phyloP scores from a whole-genome alignment of 768 basidiomycete species.

The Thelephora aurantiotincta region DNA sequence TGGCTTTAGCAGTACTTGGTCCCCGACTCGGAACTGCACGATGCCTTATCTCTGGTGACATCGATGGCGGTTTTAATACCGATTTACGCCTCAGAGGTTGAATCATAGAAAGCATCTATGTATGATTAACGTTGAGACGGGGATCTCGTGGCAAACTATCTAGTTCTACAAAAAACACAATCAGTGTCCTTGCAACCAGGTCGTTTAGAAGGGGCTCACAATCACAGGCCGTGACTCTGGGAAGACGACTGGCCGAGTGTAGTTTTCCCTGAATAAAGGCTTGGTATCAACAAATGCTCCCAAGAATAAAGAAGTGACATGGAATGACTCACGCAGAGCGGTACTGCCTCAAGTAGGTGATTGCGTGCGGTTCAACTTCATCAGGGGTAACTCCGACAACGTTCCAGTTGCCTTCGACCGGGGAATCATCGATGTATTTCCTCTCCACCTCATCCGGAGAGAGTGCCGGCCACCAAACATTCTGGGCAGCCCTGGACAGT shows the following conservation, averaged over 20 bases:
- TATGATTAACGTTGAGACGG: too few species aligned
- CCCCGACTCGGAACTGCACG: not conserved
- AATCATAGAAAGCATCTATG: too few species aligned
- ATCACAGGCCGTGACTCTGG: constrained; percentile 26
- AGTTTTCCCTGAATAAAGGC: constrained; percentile 40
- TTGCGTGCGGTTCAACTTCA: constrained; percentile 77
- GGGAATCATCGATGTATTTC: constrained; percentile 73
- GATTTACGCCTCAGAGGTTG: too few species aligned
- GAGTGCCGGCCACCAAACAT: constrained; percentile 83
- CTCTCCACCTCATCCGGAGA: constrained; percentile 85
- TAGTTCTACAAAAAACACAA: too few species aligned
- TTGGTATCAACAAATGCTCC: not conserved
- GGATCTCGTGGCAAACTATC: too few species aligned
- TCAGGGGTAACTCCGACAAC: constrained; percentile 69
- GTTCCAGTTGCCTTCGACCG: constrained; percentile 69
- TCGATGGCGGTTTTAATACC: too few species aligned
- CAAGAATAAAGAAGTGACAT: constrained; percentile 3
- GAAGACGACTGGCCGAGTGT: constrained; percentile 50
- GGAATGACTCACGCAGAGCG: constrained; percentile 61
- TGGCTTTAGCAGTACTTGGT: constrained; percentile 8
- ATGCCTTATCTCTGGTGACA: not conserved
- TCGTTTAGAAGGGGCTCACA: too few species aligned
- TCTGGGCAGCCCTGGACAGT: constrained; percentile 50
- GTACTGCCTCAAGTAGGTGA: constrained; percentile 82
- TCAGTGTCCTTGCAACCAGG: too few species aligned